Evolutionary conservation across 768 basidiomycete species (phyloP).

Genomic region (Phlebiopsis gigantea): DNA sequence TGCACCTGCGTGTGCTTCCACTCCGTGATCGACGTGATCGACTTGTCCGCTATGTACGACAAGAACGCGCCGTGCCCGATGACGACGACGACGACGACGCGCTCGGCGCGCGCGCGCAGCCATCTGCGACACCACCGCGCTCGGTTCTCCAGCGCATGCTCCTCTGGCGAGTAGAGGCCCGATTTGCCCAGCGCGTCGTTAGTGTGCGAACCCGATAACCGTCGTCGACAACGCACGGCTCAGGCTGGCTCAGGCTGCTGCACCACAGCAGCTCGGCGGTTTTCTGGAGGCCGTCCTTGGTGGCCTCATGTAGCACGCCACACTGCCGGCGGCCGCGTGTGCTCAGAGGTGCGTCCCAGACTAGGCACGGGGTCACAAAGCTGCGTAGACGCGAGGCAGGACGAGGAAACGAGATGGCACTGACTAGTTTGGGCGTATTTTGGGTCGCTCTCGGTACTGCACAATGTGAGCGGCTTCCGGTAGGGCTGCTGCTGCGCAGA

Average conservation of each 20-base stretch:
- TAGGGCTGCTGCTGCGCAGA: background rate
- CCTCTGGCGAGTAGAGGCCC: conserved; percentile 20
- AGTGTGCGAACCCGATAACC: conserved; percentile 21
- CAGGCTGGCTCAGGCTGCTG: conserved; percentile 20
- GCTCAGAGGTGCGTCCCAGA: conserved; percentile 24
- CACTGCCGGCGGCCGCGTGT: conserved; percentile 22
- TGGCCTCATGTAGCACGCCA: conserved; percentile 17
- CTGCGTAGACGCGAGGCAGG: too few species aligned
- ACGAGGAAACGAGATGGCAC: too few species aligned
- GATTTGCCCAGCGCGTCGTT: conserved; percentile 24
- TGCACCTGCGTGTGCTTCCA: conserved; percentile 26
- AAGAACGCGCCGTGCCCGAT: conserved; percentile 22
- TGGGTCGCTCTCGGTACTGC: conserved; percentile 14
- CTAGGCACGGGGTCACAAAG: too few species aligned
- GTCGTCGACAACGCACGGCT: conserved; percentile 24
- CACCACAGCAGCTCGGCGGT: conserved; percentile 23
- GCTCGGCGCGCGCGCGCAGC: conserved; percentile 24
- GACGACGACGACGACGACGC: conserved; percentile 23
- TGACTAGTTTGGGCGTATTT: too few species aligned
- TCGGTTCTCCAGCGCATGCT: conserved; percentile 17
- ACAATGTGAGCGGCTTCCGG: background rate
- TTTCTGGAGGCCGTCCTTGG: conserved; percentile 20
- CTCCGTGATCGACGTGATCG: conserved; percentile 17
- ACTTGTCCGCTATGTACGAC: conserved; percentile 20
- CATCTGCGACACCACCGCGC: conserved; percentile 24